These are phyloP conservation scores for Plenodomus biglobosus DNA, from an alignment of 2,329 filamentous ascomycete genomes.

Conservation along the genomic window DNA sequence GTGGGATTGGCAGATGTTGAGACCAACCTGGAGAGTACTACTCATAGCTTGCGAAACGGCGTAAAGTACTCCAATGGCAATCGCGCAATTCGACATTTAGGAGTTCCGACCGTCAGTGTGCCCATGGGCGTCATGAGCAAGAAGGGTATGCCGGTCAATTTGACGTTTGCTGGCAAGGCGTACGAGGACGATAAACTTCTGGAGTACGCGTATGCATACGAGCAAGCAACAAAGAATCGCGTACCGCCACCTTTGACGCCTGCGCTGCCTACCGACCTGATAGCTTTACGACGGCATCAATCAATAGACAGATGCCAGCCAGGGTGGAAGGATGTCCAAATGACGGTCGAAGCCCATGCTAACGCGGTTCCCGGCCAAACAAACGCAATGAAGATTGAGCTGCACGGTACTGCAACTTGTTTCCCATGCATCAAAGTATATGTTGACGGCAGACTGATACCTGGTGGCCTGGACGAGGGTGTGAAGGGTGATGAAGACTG, in stretches of 20 bases:
- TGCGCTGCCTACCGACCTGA: conserved; percentile 14
- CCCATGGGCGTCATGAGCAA: conserved; percentile 55
- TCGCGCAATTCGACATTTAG: conserved; percentile 56
- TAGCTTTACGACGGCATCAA: not conserved
- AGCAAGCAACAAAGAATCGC: conserved; percentile 17
- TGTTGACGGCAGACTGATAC: conserved; percentile 12
- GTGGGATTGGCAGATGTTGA: conserved; percentile 55
- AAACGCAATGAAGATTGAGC: not conserved
- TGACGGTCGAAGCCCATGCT: not conserved
- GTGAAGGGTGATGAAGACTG: conserved; percentile 1
- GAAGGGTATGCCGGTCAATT: conserved; percentile 54
- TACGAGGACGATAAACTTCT: conserved; percentile 47
- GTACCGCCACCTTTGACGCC: conserved; percentile 14
- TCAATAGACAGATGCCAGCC: not conserved
- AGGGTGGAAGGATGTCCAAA: not conserved
- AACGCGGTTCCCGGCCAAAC: not conserved
- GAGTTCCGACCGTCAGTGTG: conserved; percentile 57
- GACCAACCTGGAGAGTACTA: conserved; percentile 29
- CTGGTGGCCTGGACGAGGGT: conserved; percentile 3
- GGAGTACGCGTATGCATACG: conserved; percentile 26
- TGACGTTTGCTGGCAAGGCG: conserved; percentile 56
- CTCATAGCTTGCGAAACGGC: conserved; percentile 52
- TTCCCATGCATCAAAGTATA: conserved; percentile 13
- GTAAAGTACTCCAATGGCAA: conserved; percentile 59
- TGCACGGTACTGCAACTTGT: conserved; percentile 2